Evolutionary conservation across 1,284 basidiomycete species (phyloP).

Genomic region (Ustilago vetiveriae): DNA sequence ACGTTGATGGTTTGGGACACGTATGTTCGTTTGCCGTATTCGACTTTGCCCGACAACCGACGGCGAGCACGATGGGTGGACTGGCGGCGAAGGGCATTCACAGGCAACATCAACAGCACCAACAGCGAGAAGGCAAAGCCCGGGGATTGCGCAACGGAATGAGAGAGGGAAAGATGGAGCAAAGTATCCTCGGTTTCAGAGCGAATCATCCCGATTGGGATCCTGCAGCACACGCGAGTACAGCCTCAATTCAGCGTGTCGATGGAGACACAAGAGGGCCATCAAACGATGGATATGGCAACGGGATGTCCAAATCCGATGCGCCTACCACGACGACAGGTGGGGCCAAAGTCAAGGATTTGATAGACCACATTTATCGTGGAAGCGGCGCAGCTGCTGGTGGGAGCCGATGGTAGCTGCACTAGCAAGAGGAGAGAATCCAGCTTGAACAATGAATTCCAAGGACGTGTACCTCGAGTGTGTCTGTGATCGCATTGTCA

Average conservation of each 20-base stretch:
- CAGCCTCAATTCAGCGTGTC: conserved; percentile 5
- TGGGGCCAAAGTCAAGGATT: conserved; percentile 44
- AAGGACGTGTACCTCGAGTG: too few species aligned
- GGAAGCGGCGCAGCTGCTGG: conserved; percentile 27
- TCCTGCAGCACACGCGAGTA: conserved; percentile 73
- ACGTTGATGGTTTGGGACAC: conserved; percentile 93
- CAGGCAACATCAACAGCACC: not conserved
- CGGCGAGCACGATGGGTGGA: conserved; percentile 70
- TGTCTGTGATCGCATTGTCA: too few species aligned
- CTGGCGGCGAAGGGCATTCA: conserved; percentile 24
- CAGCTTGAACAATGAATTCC: too few species aligned
- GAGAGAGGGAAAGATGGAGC: conserved; percentile 77
- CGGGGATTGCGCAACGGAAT: conserved; percentile 70
- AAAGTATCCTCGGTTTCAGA: conserved; percentile 91
- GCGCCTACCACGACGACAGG: conserved; percentile 1
- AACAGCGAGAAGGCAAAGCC: conserved; percentile 71
- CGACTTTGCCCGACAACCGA: conserved; percentile 80
- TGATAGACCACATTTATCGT: conserved; percentile 44
- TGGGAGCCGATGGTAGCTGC: conserved; percentile 36
- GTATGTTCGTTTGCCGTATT: conserved; percentile 98
- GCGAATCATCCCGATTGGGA: conserved; percentile 94
- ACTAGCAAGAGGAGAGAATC: not conserved
- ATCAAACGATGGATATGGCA: conserved; percentile 1
- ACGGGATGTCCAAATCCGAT: conserved; percentile 10
- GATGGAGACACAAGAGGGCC: not conserved